Evolutionary conservation across 1,284 basidiomycete species (phyloP).

Genomic region (Cerrena zonata): DNA sequence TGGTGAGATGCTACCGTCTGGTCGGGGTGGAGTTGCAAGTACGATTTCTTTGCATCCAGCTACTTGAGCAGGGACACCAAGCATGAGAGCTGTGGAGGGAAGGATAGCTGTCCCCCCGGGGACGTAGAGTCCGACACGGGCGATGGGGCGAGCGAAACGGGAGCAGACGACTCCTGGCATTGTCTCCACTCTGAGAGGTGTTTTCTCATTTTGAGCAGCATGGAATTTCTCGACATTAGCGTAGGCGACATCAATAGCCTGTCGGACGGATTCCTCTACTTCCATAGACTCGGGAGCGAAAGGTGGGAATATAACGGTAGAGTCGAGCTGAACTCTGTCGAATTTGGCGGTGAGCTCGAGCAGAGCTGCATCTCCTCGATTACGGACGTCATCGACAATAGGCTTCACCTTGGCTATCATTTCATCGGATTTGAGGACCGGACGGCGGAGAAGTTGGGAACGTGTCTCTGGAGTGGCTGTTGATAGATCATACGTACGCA

Average conservation of each 20-base stretch:
- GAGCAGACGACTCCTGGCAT: conserved; percentile 97
- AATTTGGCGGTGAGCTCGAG: conserved; percentile 90
- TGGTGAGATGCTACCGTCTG: conserved; percentile 85
- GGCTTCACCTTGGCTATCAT: conserved; percentile 95
- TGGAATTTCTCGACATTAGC: conserved; percentile 90
- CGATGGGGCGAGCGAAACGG: conserved; percentile 89
- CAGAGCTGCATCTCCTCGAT: conserved; percentile 81
- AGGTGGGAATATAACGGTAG: conserved; percentile 64
- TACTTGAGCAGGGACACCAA: conserved; percentile 96
- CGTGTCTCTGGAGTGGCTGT: conserved; percentile 53
- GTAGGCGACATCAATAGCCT: conserved; percentile 90
- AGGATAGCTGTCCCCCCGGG: conserved; percentile 96
- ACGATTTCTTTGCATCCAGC: conserved; percentile 91
- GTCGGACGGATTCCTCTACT: conserved; percentile 60
- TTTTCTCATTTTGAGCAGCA: conserved; percentile 71
- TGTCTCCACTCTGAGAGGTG: conserved; percentile 83
- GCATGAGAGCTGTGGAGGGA: conserved; percentile 96
- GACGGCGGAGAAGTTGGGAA: conserved; percentile 74
- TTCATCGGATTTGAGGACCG: conserved; percentile 86
- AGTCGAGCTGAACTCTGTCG: conserved; percentile 69
- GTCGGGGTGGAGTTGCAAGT: conserved; percentile 88
- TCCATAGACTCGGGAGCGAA: conserved; percentile 55
- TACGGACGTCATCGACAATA: conserved; percentile 85
- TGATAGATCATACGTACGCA: conserved; percentile 68
- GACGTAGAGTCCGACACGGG: conserved; percentile 93